Evolutionary conservation across 139 green algal genomes (phyloP), one percentile per base, ranked within the genome.

Genomic region (Ostreobium quekettii): DNA sequence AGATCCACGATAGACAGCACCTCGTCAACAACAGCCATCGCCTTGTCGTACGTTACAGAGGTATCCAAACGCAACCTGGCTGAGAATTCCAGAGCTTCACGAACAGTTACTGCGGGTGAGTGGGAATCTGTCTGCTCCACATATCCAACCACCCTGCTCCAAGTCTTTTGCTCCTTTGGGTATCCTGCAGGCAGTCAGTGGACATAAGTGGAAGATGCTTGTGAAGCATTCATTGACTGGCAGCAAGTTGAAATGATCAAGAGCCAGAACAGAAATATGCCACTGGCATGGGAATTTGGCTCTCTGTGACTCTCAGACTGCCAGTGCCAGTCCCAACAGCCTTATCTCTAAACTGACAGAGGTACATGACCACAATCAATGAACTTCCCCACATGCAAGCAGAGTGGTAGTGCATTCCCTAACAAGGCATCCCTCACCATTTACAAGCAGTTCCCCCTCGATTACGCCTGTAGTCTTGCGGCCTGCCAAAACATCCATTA

Each of bases 1-100:
- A 95, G 75, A 63, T 95, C 88, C 67, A 93, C 81, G 46, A 91
- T 82, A 11, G 79, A 66, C 70, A 92, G 72, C 33, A 91, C 85
- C 46, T 90, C 67, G 4, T 89, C 73, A 7, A 92, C 83, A 71
- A 85, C 79, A 1, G 65, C 56, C 24, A 46, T 36, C 1, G 74
- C 47, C 64, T 76, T 53, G 0, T 19, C 15, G 19, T 19, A 26
- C 11, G 15, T 53, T 19, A 53, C 42, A 26, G 42, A 53, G 19
- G 42, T 53, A 53, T 53, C 42, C 42, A 53, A 53, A 11, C 28
- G 0, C 28, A 64, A 56, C 24, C 60, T n/a, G 30, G 60, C 60
- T 47, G 32, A 37, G 33, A 28, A 36, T 39, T 33, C 56, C 28
- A 38, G 11, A 57, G 60, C 60, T 67, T 38, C 38, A n/a, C 1